These are phyloP conservation scores for Leccinum insolens DNA, from an alignment of 1,284 basidiomycete genomes.

Conservation along the genomic window DNA sequence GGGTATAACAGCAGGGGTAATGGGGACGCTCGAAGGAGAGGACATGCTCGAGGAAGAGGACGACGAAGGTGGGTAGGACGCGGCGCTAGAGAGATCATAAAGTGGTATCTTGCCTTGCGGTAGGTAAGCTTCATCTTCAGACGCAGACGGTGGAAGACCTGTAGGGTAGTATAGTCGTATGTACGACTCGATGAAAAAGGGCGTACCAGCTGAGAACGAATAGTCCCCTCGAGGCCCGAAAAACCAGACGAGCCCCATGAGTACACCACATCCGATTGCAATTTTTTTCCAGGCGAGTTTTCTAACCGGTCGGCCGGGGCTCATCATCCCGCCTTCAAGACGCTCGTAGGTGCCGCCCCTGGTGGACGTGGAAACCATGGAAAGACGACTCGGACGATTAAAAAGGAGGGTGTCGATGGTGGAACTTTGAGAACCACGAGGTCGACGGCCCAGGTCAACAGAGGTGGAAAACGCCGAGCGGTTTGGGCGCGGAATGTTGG, in stretches of 20 bases:
- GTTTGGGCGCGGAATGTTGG: slow-evolving; percentile 26
- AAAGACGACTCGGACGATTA: slow-evolving; percentile 4
- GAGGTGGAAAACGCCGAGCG: slow-evolving; percentile 33
- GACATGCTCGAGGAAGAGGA: slow-evolving; percentile 3
- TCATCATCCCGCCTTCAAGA: slow-evolving; percentile 59
- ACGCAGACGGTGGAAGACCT: slow-evolving; percentile 21
- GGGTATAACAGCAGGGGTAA: slow-evolving; percentile 29
- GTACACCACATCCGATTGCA: slow-evolving; percentile 53
- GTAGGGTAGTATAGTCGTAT: neutral
- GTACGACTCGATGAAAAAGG: neutral
- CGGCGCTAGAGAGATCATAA: neutral
- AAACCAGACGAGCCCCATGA: slow-evolving; percentile 64
- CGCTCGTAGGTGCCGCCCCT: slow-evolving; percentile 61
- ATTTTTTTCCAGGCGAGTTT: slow-evolving; percentile 69
- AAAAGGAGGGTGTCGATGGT: neutral
- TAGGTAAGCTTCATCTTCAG: slow-evolving; percentile 29
- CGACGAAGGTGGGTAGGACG: slow-evolving; percentile 5
- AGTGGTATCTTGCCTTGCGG: slow-evolving; percentile 20
- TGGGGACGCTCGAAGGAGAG: slow-evolving; percentile 1
- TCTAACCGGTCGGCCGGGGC: slow-evolving; percentile 40
- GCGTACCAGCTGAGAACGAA: slow-evolving; percentile 23
- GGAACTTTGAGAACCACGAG: slow-evolving; percentile 25
- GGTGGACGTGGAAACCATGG: slow-evolving; percentile 41
- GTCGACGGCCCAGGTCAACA: slow-evolving; percentile 26
- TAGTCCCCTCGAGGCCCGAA: slow-evolving; percentile 52